Evolutionary conservation across 2,329 filamentous ascomycete species (phyloP).

Genomic region (Penicillium thymicola): DNA sequence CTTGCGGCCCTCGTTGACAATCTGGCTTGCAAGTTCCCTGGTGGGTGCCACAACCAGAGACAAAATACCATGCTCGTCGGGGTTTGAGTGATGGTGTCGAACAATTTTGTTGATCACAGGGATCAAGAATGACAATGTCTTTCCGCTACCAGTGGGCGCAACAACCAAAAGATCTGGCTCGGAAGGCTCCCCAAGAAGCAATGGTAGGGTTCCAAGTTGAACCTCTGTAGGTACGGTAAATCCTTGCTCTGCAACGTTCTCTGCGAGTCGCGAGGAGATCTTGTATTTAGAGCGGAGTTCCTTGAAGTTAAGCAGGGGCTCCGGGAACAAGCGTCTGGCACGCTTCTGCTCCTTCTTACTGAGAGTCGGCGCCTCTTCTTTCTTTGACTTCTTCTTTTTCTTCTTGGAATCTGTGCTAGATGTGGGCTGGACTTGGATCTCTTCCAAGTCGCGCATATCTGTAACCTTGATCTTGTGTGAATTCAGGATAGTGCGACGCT

Average conservation of each 20-base stretch:
- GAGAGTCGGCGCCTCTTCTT: slow-evolving; percentile 34
- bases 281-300: slow-evolving; percentile 68
- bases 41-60: slow-evolving; percentile 75
- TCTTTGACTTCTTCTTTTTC: slow-evolving; percentile 59
- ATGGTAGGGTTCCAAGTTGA: slow-evolving; percentile 78
- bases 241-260: slow-evolving; percentile 79
- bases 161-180: slow-evolving; percentile 77
- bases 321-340: slow-evolving; percentile 64
- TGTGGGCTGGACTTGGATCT: slow-evolving; percentile 26
- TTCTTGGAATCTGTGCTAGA: slow-evolving; percentile 40
- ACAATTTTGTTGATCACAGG: slow-evolving; percentile 77
- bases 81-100: slow-evolving; percentile 49
- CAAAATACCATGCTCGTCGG: slow-evolving; percentile 58
- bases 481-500: slow-evolving; percentile 70
- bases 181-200: slow-evolving; percentile 58
- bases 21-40: slow-evolving; percentile 76
- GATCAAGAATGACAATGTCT: slow-evolving; percentile 90
- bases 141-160: slow-evolving; percentile 93
- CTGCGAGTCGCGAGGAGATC: slow-evolving; percentile 69
- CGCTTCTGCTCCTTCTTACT: slow-evolving; percentile 51
- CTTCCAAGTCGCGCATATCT: slow-evolving; percentile 58
- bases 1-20: slow-evolving; percentile 79
- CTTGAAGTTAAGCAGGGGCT: slow-evolving; percentile 73
- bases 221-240: slow-evolving; percentile 90
- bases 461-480: slow-evolving; percentile 83